Conservation (phyloP, 768 basidiomycete genomes). For the Auriculariales sp. region DNA sequence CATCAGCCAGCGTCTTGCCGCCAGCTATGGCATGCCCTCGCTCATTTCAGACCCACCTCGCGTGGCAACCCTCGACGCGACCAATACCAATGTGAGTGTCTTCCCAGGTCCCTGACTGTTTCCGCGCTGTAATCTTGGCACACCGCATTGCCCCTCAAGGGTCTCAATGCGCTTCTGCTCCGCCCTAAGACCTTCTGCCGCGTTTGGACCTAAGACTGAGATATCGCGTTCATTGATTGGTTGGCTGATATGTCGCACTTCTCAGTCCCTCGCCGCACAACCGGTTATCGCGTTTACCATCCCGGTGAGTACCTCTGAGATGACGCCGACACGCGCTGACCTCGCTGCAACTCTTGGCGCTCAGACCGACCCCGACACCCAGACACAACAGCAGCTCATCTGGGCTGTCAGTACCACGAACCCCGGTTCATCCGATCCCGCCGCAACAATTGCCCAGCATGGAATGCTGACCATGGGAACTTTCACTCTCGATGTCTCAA, state of each 20-base stretch:
- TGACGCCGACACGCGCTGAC: neutral
- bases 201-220: too few species aligned
- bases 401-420: conserved; percentile 39
- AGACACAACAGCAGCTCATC: conserved; percentile 30
- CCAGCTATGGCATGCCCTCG: conserved; percentile 38
- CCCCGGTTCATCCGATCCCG: conserved; percentile 29
- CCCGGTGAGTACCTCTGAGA: conserved; percentile 23
- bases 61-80: conserved; percentile 25
- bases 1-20: conserved; percentile 47
- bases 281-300: conserved; percentile 38
- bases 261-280: conserved; percentile 23
- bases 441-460: conserved; percentile 27
- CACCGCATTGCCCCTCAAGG: too few species aligned
- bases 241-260: conserved; percentile 8
- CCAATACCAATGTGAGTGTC: conserved; percentile 8
- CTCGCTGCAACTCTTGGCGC: neutral
- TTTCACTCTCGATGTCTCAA: conserved; percentile 33
- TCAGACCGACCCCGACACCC: conserved; percentile 26
- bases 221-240: too few species aligned
- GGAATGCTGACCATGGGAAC: conserved; percentile 30
- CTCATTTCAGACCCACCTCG: conserved; percentile 39
- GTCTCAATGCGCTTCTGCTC: too few species aligned
- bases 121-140: too few species aligned
- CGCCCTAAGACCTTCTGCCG: too few species aligned
- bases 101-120: too few species aligned